phyloP scores from a whole-genome alignment of 495 filamentous ascomycete genomes.

The Umbilicaria muhlenbergii region DNA sequence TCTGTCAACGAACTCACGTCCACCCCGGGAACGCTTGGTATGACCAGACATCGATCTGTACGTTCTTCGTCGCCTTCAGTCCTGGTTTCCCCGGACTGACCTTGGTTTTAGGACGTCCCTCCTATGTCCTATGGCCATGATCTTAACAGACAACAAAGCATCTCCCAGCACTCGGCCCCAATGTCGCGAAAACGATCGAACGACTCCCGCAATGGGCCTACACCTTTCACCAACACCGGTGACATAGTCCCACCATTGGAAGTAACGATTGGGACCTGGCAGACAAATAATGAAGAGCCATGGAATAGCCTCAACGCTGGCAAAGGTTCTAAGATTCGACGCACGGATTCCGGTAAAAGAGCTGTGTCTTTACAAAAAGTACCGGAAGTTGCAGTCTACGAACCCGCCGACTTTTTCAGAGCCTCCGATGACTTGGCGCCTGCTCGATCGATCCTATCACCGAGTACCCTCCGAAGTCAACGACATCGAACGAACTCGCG shows the following conservation, averaged over 20 bases:
- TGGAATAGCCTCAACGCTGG: not conserved
- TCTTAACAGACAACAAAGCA: not conserved
- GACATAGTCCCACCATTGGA: not conserved
- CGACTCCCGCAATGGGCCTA: constrained; percentile 3
- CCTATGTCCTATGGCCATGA: not conserved
- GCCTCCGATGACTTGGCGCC: too few species aligned
- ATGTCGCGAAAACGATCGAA: constrained; percentile 8
- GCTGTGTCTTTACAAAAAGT: not conserved
- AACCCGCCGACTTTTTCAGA: constrained; percentile 3
- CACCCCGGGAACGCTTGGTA: not conserved
- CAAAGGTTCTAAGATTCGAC: too few species aligned
- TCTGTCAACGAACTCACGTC: too few species aligned
- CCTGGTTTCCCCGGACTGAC: not conserved
- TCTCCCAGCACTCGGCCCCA: not conserved
- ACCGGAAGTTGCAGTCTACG: constrained; percentile 1
- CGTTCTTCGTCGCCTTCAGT: not conserved
- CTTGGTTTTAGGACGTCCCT: not conserved
- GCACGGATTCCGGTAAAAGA: not conserved
- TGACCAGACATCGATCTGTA: not conserved
- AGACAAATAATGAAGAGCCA: not conserved
- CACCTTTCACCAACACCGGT: constrained; percentile 2
- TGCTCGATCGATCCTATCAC: too few species aligned
- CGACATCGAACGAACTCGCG: too few species aligned
- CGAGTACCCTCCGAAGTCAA: too few species aligned
- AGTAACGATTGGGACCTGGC: not conserved